Base-by-base conservation (phyloP, 2,329 filamentous ascomycete species). In the Proliferodiscus dingleyae region DNA sequence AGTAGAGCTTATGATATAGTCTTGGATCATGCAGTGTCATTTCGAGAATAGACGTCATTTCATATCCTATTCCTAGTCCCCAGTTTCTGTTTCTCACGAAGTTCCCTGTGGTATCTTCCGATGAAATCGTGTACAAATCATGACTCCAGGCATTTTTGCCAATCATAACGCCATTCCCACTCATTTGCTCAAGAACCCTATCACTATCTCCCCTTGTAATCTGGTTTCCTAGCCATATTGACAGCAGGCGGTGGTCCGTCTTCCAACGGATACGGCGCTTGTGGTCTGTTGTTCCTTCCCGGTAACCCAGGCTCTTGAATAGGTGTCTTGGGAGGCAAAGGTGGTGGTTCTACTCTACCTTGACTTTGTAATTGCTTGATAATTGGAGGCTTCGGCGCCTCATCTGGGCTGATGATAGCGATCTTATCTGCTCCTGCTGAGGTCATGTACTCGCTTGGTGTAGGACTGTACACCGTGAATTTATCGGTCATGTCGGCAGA, bases 161-260 rank as follows among this genome's bases (percentile, higher is more conserved):
- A 23, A 37, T 23, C 21, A 11, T 6, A 37, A 37, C 34, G 32
- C 34, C 34, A 22, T 11, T 37, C 18, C 7, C 9, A 24, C 6
- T 15, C 10, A 1, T 10, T 10, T 4, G 10, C n/a, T 10, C 19
- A 8, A 22, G 11, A 4, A 34, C 11, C 5, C 7, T 21, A n/a
- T 30, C n/a, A 29, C 32, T 32, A 36, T 34, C 28, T 45, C 10
- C 47, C 51, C 26, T 50, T 55, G 36, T 63, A 63, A 37, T 63
- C 54, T 7, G 91, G 91, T 65, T 96, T 96, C 56, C 83, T 80
- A 36, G 85, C 82, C 76, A 89, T 86, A 59, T 95, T 94, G 6
- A 94, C 89, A 5, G 78, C 73, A 3, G 91, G 91, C 15, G 91
- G 90, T 22, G 85, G 83, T 21, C 85, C 86, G 59, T 94, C 85